Percentiles rank a stretch among this genome's conserved stretches.
phyloP scores from a whole-genome alignment of 129 eudicot genomes.

The Tagetes patula region DNA sequence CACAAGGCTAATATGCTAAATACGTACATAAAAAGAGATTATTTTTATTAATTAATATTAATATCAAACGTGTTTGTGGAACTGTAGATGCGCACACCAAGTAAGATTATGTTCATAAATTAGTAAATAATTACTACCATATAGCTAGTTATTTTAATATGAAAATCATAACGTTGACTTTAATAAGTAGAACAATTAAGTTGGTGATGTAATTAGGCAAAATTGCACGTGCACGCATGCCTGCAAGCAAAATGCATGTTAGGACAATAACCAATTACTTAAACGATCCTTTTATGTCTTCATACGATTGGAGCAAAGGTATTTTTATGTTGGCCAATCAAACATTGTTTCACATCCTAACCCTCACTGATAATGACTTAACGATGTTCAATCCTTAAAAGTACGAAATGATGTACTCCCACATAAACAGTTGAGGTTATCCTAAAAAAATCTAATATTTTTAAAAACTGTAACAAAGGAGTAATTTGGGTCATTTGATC shows the following conservation, averaged over 20 bases:
- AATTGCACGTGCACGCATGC: slow-evolving; percentile 23
- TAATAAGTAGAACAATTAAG: neutral
- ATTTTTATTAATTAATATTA: neutral
- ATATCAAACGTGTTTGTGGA: neutral
- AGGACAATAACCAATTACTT: neutral
- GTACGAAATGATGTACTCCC: too few species aligned
- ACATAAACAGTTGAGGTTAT: too few species aligned
- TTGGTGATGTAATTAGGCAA: neutral
- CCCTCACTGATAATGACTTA: neutral
- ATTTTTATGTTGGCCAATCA: slow-evolving; percentile 11
- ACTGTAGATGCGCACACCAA: neutral
- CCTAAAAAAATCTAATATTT: too few species aligned
- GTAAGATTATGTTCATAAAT: too few species aligned
- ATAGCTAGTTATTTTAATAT: too few species aligned
- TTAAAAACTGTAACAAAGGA: too few species aligned
- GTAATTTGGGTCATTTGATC: too few species aligned
- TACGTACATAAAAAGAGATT: neutral
- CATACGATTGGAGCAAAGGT: neutral
- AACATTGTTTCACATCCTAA: neutral
- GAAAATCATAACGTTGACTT: neutral
- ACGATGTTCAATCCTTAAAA: too few species aligned
- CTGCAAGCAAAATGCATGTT: neutral
- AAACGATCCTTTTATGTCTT: neutral
- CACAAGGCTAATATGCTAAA: too few species aligned
- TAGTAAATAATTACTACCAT: too few species aligned